A percentile compares a stretch with the other conserved stretches of the same genome.
Conservation (phyloP, 768 basidiomycete genomes). For the Leccinum olivaceopallidum region DNA sequence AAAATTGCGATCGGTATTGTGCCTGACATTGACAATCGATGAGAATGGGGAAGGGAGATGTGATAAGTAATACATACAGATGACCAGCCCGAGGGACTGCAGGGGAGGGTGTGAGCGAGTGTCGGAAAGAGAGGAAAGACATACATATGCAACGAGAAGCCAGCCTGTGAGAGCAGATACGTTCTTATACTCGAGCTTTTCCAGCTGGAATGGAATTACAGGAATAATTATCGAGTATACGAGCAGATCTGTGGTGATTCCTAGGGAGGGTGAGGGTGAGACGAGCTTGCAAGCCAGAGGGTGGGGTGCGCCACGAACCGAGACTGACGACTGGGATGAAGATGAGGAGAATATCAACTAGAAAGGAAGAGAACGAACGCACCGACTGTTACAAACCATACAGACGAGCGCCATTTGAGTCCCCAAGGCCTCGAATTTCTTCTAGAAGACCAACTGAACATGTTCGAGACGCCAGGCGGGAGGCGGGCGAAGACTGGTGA, state of each 20-base stretch:
- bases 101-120: constrained; percentile 3
- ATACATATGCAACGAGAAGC: constrained; percentile 59
- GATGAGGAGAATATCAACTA: neutral
- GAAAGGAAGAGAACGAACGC: constrained; percentile 5
- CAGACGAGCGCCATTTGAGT: constrained; percentile 57
- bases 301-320: constrained; percentile 35
- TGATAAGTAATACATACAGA: constrained; percentile 39
- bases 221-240: constrained; percentile 64
- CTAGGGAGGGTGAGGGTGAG: constrained; percentile 18
- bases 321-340: constrained; percentile 44
- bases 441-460: neutral
- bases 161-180: constrained; percentile 58
- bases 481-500: neutral
- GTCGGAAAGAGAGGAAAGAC: constrained; percentile 18
- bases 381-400: constrained; percentile 54
- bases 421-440: constrained; percentile 38
- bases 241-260: constrained; percentile 51
- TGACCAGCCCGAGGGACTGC: constrained; percentile 56
- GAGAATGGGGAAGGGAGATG: neutral
- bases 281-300: neutral
- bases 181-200: constrained; percentile 43
- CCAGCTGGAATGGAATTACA: constrained; percentile 63
- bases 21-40: constrained; percentile 38
- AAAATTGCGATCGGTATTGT: constrained; percentile 59
- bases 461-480: neutral